Base-by-base conservation (phyloP, 2,329 filamentous ascomycete genomes). In the Ophiocordyceps camponoti-floridani region DNA sequence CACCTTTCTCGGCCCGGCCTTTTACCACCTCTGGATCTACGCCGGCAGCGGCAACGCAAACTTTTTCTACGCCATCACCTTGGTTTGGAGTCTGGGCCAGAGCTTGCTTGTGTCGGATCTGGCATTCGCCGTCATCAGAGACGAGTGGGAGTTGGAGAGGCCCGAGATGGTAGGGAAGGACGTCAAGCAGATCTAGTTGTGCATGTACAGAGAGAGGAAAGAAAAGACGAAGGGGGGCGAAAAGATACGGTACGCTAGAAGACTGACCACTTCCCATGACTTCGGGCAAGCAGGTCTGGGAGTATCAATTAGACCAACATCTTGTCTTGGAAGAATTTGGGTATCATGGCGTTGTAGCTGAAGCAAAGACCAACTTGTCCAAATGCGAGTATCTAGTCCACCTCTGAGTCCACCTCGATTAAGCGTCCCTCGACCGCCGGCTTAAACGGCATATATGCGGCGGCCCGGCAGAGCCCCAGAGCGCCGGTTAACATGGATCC, bases 1-100 rank as follows among this genome's bases (percentile, higher is more conserved):
- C 23, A 82, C 81, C 3, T 80, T 94, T 49, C 72, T 98, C 0
- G 91, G 91, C 0, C 91, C 91, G 1, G 87, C 88, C 0, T 98
- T 98, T 59, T 94, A 96, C 60, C 81, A 98, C 58, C 69, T 98
- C 5, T 98, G 91, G 91, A 89, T 98, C 47, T 98, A 96, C 57
- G 91, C 91, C 2, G 91, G 91, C 43, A 94, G 87, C 46, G 91
- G 91, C 27, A 98, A 98, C 56, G 91, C 91, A 47, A 98, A 98
- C 60, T 98, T 98, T 66, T 98, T 98, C 66, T 98, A 98, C 58
- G 91, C 91, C 51, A 96, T 98, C 54, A 98, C 91, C 0, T 67
- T 98, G n/a, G 91, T 98, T 0, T 98, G 91, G 91, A 94, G 86
- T 57, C 62, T 98, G 23, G 91, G 86, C 0, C 72, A 94, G 52